Conservation (phyloP, 148 eudicot species). For the Cornus florida region DNA sequence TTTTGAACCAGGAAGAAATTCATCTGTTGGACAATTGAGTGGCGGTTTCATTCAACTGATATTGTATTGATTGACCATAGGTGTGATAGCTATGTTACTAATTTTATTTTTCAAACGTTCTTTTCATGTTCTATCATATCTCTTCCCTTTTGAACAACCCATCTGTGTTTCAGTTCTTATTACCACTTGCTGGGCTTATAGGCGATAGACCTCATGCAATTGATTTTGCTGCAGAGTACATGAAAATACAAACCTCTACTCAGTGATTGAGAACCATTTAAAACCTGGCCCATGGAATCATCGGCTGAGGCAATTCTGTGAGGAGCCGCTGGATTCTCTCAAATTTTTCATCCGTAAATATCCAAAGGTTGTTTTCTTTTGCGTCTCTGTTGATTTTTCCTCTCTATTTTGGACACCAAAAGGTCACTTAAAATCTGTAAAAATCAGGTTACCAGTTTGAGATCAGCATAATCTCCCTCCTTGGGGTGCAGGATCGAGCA, state of each 20-base stretch:
- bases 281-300: constrained; percentile 85
- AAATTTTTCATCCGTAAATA: constrained; percentile 70
- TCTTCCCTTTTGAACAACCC: background rate
- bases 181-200: background rate
- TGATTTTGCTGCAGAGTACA: constrained; percentile 48
- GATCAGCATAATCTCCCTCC: background rate
- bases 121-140: background rate
- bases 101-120: background rate
- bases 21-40: constrained; percentile 91
- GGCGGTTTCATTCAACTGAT: constrained; percentile 90
- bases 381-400: background rate
- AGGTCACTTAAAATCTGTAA: background rate
- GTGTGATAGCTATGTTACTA: constrained; percentile 40
- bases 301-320: constrained; percentile 67
- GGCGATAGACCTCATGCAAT: constrained; percentile 6
- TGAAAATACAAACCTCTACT: constrained; percentile 56
- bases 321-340: constrained; percentile 61
- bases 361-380: constrained; percentile 54
- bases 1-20: constrained; percentile 56
- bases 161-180: background rate
- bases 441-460: background rate
- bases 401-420: background rate
- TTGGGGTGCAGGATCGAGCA: background rate
- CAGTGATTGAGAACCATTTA: constrained; percentile 76
- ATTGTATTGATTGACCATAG: constrained; percentile 76